Base-by-base conservation (phyloP, 2,329 filamentous ascomycete genomes). In the Thielaviopsis punctulata region DNA sequence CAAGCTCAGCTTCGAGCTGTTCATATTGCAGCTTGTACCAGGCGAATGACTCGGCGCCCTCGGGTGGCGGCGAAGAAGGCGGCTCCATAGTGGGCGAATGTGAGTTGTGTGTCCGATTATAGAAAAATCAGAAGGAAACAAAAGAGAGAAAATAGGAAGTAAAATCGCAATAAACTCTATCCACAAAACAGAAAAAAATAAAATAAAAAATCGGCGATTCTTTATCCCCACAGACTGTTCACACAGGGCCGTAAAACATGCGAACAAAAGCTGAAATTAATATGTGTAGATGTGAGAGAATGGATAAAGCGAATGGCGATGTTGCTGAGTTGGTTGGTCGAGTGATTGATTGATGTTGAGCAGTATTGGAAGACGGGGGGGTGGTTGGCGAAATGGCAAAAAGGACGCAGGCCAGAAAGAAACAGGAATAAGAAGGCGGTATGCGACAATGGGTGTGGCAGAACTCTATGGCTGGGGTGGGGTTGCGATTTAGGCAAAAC, bases 1-100 rank as follows among this genome's bases (percentile, higher is more conserved):
- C 79, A 56, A 98, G 78, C 66, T 98, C 92, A 51, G 80, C 73
- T 68, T 95, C 92, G 36, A 98, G 76, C 64, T 87, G 80, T 68
- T 93, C 88, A 69, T 96, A 96, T 66, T 96, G 90, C 51, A 80
- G 69, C 72, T 98, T 98, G 77, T 96, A 98, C 77, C 92, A 95
- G 54, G 82, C 76, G 50, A 98, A 73, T 56, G 89, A 84, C 62
- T 92, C 86, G 62, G 88, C 82, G 48, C 75, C 64, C 52, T 65
- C 73, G 61, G 68, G 69, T 10, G 76, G 77, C 51, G 79, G 79
- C 48, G 79, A 82, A 5, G 79, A 82, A 5, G 77, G 77, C 59
- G 73, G 71, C 62, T 81, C 78, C 56, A 70, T 69, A 75, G 79
- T 79, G 60, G 30, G 45, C 61, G 56, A 48, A 15, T 45, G 19